A percentile compares a stretch with the other conserved stretches of the same genome.
Conservation (phyloP, 2,329 filamentous ascomycete genomes). For the Colletotrichum sublineola region DNA sequence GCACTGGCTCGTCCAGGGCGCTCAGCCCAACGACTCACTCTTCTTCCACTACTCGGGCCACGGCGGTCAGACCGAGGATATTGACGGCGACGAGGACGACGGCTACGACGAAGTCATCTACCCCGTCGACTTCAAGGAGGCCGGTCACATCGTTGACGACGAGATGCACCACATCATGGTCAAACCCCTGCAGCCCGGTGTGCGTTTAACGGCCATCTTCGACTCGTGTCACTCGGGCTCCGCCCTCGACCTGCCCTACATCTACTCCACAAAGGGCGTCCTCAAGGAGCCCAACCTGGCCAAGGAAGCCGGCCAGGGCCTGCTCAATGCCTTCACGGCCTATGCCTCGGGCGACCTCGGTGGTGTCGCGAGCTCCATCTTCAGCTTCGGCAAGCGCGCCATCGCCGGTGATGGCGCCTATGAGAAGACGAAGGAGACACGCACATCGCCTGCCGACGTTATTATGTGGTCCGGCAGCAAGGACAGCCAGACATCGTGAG, state of each 20-base stretch:
- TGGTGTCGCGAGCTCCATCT: constrained; percentile 83
- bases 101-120: constrained; percentile 85
- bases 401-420: constrained; percentile 83
- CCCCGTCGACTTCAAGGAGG: constrained; percentile 77
- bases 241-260: constrained; percentile 81
- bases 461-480: constrained; percentile 99
- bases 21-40: constrained; percentile 79
- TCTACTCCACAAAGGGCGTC: constrained; percentile 84
- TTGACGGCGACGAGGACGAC: constrained; percentile 82
- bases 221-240: constrained; percentile 86
- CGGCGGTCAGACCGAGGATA: constrained; percentile 80
- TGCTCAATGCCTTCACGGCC: constrained; percentile 79
- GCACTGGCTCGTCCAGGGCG: constrained; percentile 80
- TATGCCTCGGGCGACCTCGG: constrained; percentile 88
- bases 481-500: constrained; percentile 88
- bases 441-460: constrained; percentile 94
- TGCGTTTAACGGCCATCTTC: constrained; percentile 86
- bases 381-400: constrained; percentile 85
- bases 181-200: constrained; percentile 80
- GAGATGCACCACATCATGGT: constrained; percentile 86
- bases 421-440: constrained; percentile 85
- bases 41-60: constrained; percentile 86
- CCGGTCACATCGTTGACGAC: constrained; percentile 83
- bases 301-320: constrained; percentile 81
- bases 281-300: constrained; percentile 86